Evolutionary conservation across 2,329 filamentous ascomycete genomes (phyloP).

Genomic region (Nigrospora sphaerica): DNA sequence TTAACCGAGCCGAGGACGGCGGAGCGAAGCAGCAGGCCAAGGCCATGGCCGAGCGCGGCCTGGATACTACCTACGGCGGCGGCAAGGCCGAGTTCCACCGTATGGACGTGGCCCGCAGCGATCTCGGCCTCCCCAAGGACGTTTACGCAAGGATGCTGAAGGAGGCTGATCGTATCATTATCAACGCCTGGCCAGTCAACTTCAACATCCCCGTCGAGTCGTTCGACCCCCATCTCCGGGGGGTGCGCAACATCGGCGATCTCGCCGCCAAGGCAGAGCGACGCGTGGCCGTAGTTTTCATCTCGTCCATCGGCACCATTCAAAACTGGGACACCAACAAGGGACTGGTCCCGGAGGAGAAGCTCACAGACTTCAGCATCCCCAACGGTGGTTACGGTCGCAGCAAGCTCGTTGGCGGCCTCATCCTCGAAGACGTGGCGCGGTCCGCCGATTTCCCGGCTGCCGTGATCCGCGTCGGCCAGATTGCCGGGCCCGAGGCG

Average conservation of each 20-base stretch:
- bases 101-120: constrained; percentile 37
- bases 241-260: constrained; percentile 42
- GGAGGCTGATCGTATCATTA: constrained; percentile 38
- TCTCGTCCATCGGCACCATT: constrained; percentile 29
- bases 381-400: constrained; percentile 27
- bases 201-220: constrained; percentile 41
- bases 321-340: constrained; percentile 15
- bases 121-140: constrained; percentile 37
- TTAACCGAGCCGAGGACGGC: constrained; percentile 40
- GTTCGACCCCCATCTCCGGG: constrained; percentile 43
- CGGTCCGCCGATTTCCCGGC: constrained; percentile 22
- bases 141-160: constrained; percentile 27
- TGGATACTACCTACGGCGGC: constrained; percentile 18
- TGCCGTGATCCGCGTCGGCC: constrained; percentile 31
- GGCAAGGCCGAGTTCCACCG: constrained; percentile 39
- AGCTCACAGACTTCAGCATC: constrained; percentile 18
- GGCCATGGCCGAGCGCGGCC: constrained; percentile 29
- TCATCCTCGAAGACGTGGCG: constrained; percentile 28
- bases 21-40: constrained; percentile 28
- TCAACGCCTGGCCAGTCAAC: constrained; percentile 51
- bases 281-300: constrained; percentile 26
- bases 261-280: constrained; percentile 26
- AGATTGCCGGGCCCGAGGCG: constrained; percentile 30
- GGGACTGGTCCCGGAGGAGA: constrained; percentile 24
- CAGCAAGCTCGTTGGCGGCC: constrained; percentile 28